These are phyloP conservation scores for Leishmania braziliensis DNA, from an alignment of 208 protist species.

Conservation along the genomic window DNA sequence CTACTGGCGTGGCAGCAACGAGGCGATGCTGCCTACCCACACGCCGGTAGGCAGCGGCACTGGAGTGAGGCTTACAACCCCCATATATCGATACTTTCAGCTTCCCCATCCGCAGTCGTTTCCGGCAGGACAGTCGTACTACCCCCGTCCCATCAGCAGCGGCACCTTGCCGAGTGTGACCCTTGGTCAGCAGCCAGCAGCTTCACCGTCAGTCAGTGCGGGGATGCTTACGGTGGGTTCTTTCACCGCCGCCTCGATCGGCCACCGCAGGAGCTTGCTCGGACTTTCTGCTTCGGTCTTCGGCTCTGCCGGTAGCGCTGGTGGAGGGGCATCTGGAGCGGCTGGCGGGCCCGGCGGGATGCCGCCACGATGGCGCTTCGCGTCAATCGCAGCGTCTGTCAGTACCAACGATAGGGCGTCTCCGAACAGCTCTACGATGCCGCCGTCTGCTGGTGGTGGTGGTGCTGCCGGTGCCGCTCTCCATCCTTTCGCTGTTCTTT, in stretches of 20 bases:
- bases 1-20: background rate
- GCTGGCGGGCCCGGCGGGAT: background rate
- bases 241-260: conserved; percentile 11
- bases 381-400: conserved; percentile 6
- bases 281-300: background rate
- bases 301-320: background rate
- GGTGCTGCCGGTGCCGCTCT: background rate
- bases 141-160: background rate
- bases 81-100: background rate
- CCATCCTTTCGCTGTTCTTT: background rate
- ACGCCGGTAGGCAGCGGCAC: conserved; percentile 5
- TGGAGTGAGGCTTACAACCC: background rate
- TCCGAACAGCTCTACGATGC: conserved; percentile 1
- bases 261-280: conserved; percentile 9
- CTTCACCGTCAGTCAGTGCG: background rate
- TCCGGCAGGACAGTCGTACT: background rate
- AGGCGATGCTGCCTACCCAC: background rate
- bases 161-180: background rate
- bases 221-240: conserved; percentile 18
- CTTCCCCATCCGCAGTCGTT: background rate
- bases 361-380: background rate
- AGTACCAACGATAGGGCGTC: background rate
- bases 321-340: background rate
- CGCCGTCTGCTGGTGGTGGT: background rate
- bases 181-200: background rate